Evolutionary conservation across 495 filamentous ascomycete species (phyloP).

Genomic region (Diplogelasinospora grovesii): DNA sequence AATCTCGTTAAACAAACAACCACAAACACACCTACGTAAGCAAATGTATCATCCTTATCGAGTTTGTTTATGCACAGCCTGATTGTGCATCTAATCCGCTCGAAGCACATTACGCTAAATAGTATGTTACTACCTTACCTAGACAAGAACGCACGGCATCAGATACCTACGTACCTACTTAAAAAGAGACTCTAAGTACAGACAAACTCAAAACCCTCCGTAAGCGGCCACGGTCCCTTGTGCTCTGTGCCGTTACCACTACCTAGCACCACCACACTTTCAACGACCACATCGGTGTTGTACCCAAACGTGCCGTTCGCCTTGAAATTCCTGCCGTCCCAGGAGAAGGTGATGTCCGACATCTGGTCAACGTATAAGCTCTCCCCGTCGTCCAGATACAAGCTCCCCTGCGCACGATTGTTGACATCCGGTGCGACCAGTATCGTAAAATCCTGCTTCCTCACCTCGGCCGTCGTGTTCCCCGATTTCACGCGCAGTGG

Average conservation of each 20-base stretch:
- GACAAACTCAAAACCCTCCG: constrained; percentile 6
- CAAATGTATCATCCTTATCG: too few species aligned
- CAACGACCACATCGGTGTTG: constrained; percentile 40
- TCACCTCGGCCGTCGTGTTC: constrained; percentile 63
- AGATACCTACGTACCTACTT: too few species aligned
- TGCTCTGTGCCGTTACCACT: constrained; percentile 9
- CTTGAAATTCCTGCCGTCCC: constrained; percentile 36
- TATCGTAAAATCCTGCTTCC: constrained; percentile 59
- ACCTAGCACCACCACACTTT: constrained; percentile 50
- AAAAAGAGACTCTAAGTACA: too few species aligned
- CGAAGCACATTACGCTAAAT: too few species aligned
- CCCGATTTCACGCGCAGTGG: constrained; percentile 51
- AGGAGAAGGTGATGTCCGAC: constrained; percentile 48
- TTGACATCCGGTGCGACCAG: constrained; percentile 55
- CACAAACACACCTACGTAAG: too few species aligned
- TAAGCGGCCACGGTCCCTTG: constrained; percentile 13
- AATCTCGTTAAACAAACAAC: too few species aligned
- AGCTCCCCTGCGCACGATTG: constrained; percentile 29
- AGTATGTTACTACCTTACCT: too few species aligned
- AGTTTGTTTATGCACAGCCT: too few species aligned
- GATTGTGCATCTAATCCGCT: too few species aligned
- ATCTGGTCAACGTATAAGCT: constrained; percentile 30
- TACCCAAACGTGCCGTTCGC: constrained; percentile 51
- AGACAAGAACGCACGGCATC: too few species aligned
- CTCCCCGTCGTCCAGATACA: constrained; percentile 60